Conservation (phyloP, 495 filamentous ascomycete species). For the Annulohypoxylon nitens region DNA sequence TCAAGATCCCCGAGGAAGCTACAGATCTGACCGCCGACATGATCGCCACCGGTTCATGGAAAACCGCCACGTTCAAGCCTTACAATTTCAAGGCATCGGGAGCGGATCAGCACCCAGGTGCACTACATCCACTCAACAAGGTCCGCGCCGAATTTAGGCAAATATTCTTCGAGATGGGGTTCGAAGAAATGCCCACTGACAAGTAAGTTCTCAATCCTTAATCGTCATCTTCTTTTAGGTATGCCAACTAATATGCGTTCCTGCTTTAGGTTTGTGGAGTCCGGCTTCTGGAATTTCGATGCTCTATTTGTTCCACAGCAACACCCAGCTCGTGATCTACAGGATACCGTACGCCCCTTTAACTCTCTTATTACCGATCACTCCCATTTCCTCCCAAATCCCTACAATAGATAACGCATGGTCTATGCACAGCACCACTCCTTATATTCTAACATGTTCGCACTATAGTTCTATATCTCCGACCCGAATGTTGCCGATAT, state of each 20-base stretch:
- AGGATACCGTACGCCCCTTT: conserved; percentile 75
- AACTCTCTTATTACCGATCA: not conserved
- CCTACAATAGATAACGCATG: not conserved
- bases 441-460: conserved; percentile 14
- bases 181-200: conserved; percentile 86
- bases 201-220: conserved; percentile 52
- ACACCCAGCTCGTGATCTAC: conserved; percentile 94
- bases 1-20: conserved; percentile 89
- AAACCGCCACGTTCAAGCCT: conserved; percentile 90
- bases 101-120: conserved; percentile 80
- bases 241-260: conserved; percentile 51
- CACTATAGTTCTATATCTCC: conserved; percentile 82
- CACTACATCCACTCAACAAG: conserved; percentile 94
- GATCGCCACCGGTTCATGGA: conserved; percentile 83
- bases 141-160: conserved; percentile 93
- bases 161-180: conserved; percentile 96
- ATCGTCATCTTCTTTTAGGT: conserved; percentile 38
- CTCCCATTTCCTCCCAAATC: not conserved
- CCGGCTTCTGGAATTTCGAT: conserved; percentile 99
- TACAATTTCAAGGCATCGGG: conserved; percentile 98
- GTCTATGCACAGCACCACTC: not conserved
- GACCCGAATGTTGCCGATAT: conserved; percentile 82
- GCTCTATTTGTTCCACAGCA: conserved; percentile 97
- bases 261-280: conserved; percentile 77
- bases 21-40: conserved; percentile 96